Base-by-base conservation (phyloP, 1,139 yeast genomes). In the Dujonia santamariae region DNA sequence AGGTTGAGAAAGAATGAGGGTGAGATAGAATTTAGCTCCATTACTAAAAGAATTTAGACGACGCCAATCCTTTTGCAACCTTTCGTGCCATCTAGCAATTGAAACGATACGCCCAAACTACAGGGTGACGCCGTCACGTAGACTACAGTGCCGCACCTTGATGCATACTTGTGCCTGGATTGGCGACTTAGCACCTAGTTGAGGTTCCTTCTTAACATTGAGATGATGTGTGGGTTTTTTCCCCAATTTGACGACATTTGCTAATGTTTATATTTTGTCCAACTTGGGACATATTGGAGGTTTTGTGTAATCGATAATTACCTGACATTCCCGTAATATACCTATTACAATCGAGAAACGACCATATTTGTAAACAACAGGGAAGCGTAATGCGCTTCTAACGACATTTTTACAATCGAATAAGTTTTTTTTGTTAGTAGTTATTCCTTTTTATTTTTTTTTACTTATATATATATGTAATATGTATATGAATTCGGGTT, bases 191-290 rank as follows among this genome's bases (percentile, higher is more conserved):
- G 14, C 20, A 23, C 13, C 15, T 15, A 27, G 20, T 21, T 13
- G 11, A n/a, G 28, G 18, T 26, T 26, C 18, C 18, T 7, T 26
- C 15, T n/a, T n/a, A 13, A n/a, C 7, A 13, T 27, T n/a, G n/a
- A n/a, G n/a, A n/a, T n/a, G n/a, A n/a, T 23, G 26, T 23, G n/a
- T 5, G 26, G 8, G 16, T 7, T 12, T 15, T 12, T 28, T 19
- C 19, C 31, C 31, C 24, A 8, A n/a, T 19, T 28, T 28, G 24
- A 19, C 3, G 17, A 20, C 19, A 4, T 19, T 12, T 13, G n/a
- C 22, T 28, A 18, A 9, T 33, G 36, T 33, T 33, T 33, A 33
- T 33, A 33, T 28, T 28, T 14, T 14, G 36, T 21, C 36, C 28
- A 4, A 9, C 28, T 33, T 33, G n/a, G 28, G 36, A 5, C 17